phyloP scores from a whole-genome alignment of 2,329 filamentous ascomycete species.

The Alternaria novae-zelandiae region DNA sequence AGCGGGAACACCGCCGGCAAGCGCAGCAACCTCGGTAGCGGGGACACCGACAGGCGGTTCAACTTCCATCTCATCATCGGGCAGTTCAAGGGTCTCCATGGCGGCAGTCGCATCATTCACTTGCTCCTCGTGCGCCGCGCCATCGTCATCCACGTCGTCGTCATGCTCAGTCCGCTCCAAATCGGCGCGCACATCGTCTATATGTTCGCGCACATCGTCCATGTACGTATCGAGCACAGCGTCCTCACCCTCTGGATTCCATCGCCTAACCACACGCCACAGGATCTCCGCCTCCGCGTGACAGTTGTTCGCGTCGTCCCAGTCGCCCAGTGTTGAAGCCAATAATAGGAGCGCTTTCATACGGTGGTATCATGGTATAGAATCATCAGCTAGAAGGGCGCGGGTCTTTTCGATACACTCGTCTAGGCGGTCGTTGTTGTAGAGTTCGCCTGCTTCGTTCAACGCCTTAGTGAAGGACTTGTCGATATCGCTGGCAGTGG shows the following conservation, averaged over 20 bases:
- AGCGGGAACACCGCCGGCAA: neutral
- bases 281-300: neutral
- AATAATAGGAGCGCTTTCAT: neutral
- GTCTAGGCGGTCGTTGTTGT: neutral
- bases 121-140: neutral
- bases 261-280: neutral
- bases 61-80: neutral
- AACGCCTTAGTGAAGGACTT: neutral
- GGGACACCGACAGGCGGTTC: neutral
- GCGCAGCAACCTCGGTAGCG: neutral
- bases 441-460: neutral
- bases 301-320: neutral
- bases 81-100: neutral
- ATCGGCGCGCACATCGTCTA: neutral
- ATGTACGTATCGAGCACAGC: neutral
- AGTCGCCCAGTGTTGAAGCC: neutral
- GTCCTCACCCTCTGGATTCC: neutral
- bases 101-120: neutral
- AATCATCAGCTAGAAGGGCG: neutral
- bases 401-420: neutral
- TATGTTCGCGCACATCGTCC: accelerated
- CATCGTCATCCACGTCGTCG: neutral
- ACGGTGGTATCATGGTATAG: neutral
- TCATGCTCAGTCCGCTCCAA: neutral
- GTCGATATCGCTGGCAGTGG: neutral